Evolutionary conservation across 441 rosid genomes (phyloP).

Genomic region (Jatropha podagrica): DNA sequence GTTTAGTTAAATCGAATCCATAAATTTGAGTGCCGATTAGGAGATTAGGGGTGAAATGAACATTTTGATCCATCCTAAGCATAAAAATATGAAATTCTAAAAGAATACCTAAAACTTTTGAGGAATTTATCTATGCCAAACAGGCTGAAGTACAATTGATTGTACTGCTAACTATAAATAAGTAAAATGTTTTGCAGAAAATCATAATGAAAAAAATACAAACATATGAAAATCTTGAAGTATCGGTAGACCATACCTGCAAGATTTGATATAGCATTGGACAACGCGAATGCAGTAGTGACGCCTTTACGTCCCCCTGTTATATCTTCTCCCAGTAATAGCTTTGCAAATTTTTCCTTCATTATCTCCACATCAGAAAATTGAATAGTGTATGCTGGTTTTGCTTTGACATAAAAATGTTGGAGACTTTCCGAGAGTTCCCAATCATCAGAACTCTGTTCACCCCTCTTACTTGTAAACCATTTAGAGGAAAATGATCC

Average conservation of each 20-base stretch:
- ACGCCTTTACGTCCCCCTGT: slow-evolving; percentile 82
- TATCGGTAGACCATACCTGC: slow-evolving; percentile 53
- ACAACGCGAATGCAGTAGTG: slow-evolving; percentile 74
- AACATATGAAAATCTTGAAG: background rate
- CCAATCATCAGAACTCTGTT: slow-evolving; percentile 55
- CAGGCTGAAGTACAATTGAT: background rate
- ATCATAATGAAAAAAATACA: background rate
- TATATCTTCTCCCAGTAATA: slow-evolving; percentile 80
- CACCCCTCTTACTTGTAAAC: slow-evolving; percentile 55
- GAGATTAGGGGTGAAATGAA: too few species aligned
- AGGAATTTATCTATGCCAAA: too few species aligned
- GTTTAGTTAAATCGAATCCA: too few species aligned
- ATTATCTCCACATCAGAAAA: slow-evolving; percentile 69
- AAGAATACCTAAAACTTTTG: too few species aligned
- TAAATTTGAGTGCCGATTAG: too few species aligned
- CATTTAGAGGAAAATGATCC: slow-evolving; percentile 91
- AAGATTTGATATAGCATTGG: slow-evolving; percentile 84
- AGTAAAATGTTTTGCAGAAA: background rate
- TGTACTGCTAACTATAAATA: background rate
- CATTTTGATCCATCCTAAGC: too few species aligned
- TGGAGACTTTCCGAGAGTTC: slow-evolving; percentile 54
- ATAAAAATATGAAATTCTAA: too few species aligned
- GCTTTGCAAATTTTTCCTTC: slow-evolving; percentile 85
- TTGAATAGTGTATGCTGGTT: slow-evolving; percentile 42
- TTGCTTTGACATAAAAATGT: slow-evolving; percentile 57